Conservation (phyloP, 441 rosid species). For the Dalechampia spathulata region DNA sequence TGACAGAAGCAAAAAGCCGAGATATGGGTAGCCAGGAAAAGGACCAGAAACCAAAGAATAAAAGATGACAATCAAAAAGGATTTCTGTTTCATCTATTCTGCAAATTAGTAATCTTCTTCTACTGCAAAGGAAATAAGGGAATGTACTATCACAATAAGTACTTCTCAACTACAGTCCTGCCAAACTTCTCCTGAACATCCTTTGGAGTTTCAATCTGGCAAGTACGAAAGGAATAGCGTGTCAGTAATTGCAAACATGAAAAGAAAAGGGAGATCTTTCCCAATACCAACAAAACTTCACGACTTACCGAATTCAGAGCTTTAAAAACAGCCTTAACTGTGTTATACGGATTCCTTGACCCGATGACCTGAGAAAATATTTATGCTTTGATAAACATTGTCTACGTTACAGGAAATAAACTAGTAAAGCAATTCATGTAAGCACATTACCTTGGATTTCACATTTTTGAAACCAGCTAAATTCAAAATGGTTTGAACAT, state of each 20-base stretch:
- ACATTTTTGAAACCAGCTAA: conserved; percentile 89
- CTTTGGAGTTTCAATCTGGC: conserved; percentile 91
- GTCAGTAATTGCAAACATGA: background rate
- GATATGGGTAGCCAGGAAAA: too few relatives aligned
- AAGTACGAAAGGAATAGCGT: background rate
- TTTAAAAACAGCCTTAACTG: conserved; percentile 80
- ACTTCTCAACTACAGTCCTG: conserved; percentile 80
- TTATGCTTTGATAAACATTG: background rate
- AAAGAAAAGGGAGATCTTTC: background rate
- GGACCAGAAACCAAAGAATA: background rate
- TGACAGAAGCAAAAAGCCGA: too few relatives aligned
- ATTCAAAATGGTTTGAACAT: conserved; percentile 57
- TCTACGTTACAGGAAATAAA: background rate
- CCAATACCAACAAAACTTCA: background rate
- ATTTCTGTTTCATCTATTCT: background rate
- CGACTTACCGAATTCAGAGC: conserved; percentile 83
- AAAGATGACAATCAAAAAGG: background rate
- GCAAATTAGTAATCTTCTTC: background rate
- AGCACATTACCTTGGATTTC: conserved; percentile 71
- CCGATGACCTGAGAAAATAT: conserved; percentile 55
- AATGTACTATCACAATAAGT: conserved; percentile 37
- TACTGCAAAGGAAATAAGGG: background rate
- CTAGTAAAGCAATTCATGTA: background rate
- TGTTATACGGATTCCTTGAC: conserved; percentile 90
- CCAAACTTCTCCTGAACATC: conserved; percentile 91